Base-by-base conservation (phyloP, 2,329 filamentous ascomycete genomes). In the Alternaria novae-zelandiae region DNA sequence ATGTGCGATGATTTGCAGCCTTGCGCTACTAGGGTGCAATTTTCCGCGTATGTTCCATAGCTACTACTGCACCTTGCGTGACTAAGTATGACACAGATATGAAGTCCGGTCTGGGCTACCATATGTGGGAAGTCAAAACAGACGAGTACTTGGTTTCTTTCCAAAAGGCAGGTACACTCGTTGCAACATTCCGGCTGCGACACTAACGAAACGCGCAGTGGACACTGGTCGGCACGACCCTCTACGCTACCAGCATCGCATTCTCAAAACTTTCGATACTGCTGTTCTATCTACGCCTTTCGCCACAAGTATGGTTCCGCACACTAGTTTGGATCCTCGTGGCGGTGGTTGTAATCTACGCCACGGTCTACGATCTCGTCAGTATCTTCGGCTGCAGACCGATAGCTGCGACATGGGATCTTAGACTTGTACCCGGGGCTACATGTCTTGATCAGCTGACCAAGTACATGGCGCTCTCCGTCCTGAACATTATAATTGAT, bases 301-400 rank as follows among this genome's bases (percentile, higher is more conserved):
- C 54, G 10, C 54, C 54, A 15, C 54, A 56, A 25, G 28, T 5
- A 28, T 46, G 43, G 43, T 56, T 56, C 20, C 54, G 54, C 17
- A 56, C n/a, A 15, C 23, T n/a, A 6, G 25, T 56, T 1, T 46
- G 26, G 44, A 30, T 46, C 2, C 54, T 56, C 20, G 15, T 46
- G 4, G 25, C 43, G 17, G 13, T 25, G 15, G 54, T 56, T 7
- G 17, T 56, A 10, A 11, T 46, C 13, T 56, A 56, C 13, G 43
- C 25, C 11, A 32, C 25, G 11, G 13, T 56, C 4, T 56, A 23
- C 41, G 25, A 56, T 26, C 13, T 56, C 17, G 11, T 56, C 25
- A 56, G 54, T 26, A 56, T 28, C 10, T 56, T 56, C 23, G 54
- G 54, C 17, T 56, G 54, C 12, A 56, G 13, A 12, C 54, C 54